Conservation (phyloP, 257 asterid genomes). For the Misopates orontium region DNA sequence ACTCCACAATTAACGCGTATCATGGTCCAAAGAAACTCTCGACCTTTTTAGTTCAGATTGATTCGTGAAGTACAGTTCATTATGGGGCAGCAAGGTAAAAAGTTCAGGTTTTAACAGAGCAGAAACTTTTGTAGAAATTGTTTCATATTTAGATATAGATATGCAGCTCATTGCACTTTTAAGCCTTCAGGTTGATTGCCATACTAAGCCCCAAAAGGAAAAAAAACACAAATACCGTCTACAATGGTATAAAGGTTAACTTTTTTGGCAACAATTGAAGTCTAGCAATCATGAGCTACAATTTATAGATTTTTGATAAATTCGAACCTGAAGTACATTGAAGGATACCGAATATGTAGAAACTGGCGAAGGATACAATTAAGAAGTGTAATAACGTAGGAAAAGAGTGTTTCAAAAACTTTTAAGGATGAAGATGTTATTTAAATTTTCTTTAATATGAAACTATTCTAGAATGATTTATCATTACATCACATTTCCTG, state of each 20-base stretch:
- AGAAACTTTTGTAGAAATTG: constrained; percentile 7
- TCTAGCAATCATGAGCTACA: no score
- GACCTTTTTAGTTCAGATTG: constrained; percentile 25
- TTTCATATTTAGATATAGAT: constrained; percentile 14
- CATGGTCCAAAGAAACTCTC: constrained; percentile 37
- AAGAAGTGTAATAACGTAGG: neutral
- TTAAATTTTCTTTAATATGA: neutral
- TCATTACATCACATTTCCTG: no score
- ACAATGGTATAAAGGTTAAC: constrained; percentile 7
- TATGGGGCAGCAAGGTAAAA: neutral
- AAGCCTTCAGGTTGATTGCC: constrained; percentile 16
- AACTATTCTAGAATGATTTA: no score
- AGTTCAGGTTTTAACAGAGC: constrained; percentile 10
- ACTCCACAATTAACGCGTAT: constrained; percentile 26
- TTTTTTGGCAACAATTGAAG: constrained; percentile 24
- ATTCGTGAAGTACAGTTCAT: constrained; percentile 10
- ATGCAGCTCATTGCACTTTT: constrained; percentile 8
- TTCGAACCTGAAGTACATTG: constrained; percentile 2
- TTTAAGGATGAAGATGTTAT: constrained; percentile 1
- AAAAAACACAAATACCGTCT: constrained; percentile 10
- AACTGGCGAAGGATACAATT: constrained; percentile 9
- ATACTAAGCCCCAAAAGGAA: neutral
- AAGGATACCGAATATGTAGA: neutral
- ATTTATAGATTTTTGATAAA: constrained; percentile 6
- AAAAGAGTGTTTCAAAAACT: neutral